Conservation (phyloP, 2,329 filamentous ascomycete genomes). For the Hymenoscyphus fructigenus region DNA sequence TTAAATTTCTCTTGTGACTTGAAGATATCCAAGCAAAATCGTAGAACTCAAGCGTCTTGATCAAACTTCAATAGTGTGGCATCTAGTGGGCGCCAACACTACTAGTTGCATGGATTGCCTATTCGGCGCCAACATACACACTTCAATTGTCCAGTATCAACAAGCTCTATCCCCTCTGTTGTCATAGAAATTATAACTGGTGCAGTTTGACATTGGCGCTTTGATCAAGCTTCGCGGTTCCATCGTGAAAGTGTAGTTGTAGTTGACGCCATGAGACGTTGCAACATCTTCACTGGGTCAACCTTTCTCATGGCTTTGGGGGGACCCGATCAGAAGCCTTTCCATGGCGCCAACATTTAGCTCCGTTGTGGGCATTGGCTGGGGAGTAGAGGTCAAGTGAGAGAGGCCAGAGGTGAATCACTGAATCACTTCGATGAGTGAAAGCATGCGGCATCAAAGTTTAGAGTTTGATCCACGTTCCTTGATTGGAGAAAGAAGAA, state of each 20-base stretch:
- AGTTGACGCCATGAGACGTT: background rate
- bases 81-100: too few species aligned
- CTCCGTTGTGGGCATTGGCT: background rate
- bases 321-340: slow-evolving; percentile 6
- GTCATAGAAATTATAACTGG: too few species aligned
- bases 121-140: too few species aligned
- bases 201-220: too few species aligned
- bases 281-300: slow-evolving; percentile 5
- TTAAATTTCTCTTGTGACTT: too few species aligned
- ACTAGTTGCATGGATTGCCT: too few species aligned
- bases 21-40: too few species aligned
- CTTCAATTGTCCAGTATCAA: too few species aligned
- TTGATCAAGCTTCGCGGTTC: too few species aligned
- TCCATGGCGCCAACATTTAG: slow-evolving; percentile 9
- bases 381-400: background rate
- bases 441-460: background rate
- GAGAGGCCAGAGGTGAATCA: background rate
- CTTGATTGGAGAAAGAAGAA: background rate
- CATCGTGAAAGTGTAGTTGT: background rate
- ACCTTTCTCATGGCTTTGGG: background rate
- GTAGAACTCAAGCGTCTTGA: too few species aligned
- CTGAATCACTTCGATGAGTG: background rate
- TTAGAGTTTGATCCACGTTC: background rate
- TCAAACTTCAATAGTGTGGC: too few species aligned
- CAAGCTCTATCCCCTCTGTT: too few species aligned